A percentile compares a stretch with the other conserved stretches of the same genome.
Evolutionary conservation across 2,329 filamentous ascomycete species (phyloP).

Genomic region (Exophiala oligosperma): DNA sequence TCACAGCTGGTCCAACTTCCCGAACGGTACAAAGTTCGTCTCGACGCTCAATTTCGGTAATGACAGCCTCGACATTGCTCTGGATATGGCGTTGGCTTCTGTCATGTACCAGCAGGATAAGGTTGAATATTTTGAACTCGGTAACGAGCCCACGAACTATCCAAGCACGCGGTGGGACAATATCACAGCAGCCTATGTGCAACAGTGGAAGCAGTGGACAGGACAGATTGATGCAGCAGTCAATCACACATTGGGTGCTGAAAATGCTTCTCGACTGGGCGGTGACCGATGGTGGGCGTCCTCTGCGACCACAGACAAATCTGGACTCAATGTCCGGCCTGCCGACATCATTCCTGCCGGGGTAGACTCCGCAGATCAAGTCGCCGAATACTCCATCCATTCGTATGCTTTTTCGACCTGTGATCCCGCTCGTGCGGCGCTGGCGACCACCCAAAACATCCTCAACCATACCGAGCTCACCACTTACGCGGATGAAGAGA

Average conservation of each 20-base stretch:
- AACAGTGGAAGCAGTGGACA: neutral
- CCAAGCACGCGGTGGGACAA: neutral
- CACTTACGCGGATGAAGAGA: neutral
- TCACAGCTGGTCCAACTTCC: neutral
- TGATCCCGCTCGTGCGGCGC: neutral
- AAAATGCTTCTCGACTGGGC: neutral
- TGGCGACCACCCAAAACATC: neutral
- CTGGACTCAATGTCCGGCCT: neutral
- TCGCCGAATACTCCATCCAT: neutral
- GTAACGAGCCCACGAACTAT: neutral
- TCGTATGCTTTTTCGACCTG: neutral
- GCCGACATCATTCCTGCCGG: neutral
- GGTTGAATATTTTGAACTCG: neutral
- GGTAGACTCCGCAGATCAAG: neutral
- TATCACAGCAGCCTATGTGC: neutral
- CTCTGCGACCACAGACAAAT: neutral
- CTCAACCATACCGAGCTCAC: slow-evolving; percentile 1
- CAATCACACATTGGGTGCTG: neutral
- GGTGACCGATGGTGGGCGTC: neutral
- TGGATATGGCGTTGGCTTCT: neutral
- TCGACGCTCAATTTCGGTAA: neutral
- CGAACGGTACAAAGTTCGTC: neutral
- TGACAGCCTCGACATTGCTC: neutral
- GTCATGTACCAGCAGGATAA: neutral
- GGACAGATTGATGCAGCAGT: neutral